These are phyloP conservation scores for Aspergillus calidoustus DNA, from an alignment of 2,329 filamentous ascomycete genomes.

Conservation along the genomic window DNA sequence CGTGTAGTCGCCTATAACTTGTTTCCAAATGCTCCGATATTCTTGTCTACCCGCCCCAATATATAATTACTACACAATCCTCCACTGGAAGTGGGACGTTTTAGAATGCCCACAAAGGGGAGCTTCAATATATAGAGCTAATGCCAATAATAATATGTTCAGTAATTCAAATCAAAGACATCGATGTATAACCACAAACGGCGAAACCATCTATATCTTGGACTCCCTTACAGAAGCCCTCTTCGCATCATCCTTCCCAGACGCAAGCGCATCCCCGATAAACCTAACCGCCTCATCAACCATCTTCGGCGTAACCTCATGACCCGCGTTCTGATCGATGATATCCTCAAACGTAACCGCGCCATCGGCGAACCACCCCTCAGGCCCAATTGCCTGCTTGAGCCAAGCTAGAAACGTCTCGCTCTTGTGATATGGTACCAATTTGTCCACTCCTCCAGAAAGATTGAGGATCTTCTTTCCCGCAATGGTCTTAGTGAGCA, in stretches of 20 bases:
- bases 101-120: not conserved
- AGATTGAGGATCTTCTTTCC: constrained; percentile 61
- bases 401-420: constrained; percentile 62
- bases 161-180: not conserved
- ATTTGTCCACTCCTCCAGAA: constrained; percentile 60
- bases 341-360: constrained; percentile 61
- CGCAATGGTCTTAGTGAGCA: constrained; percentile 47
- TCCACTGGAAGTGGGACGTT: not conserved
- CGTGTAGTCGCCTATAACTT: not conserved
- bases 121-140: not conserved
- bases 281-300: constrained; percentile 59
- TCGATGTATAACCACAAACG: not conserved
- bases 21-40: not conserved
- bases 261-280: constrained; percentile 50
- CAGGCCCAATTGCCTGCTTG: constrained; percentile 49
- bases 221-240: constrained; percentile 38
- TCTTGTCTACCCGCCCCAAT: not conserved
- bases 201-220: constrained; percentile 34
- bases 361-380: constrained; percentile 56
- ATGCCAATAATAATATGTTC: not conserved
- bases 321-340: constrained; percentile 60
- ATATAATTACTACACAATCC: not conserved
- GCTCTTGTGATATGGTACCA: constrained; percentile 63
- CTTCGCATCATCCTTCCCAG: constrained; percentile 24
- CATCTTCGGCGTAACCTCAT: constrained; percentile 64